Evolutionary conservation across 1,139 yeast genomes (phyloP).

Genomic region (Geotrichum klebahnii): DNA sequence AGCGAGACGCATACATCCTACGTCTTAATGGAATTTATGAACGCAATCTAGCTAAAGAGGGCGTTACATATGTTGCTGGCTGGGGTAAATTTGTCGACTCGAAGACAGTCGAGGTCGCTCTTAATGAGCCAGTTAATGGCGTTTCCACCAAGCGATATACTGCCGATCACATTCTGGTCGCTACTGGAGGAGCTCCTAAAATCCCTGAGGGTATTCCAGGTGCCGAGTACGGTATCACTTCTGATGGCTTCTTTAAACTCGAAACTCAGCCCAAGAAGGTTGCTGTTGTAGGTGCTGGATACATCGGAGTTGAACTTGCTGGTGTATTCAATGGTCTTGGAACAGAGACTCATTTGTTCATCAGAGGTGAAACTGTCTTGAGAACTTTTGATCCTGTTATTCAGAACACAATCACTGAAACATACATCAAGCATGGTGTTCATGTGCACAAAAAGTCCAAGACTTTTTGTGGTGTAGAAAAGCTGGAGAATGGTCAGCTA

Average conservation of each 20-base stretch:
- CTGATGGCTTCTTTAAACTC: constrained; percentile 87
- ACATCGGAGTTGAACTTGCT: constrained; percentile 91
- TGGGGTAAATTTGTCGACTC: constrained; percentile 60
- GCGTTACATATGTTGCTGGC: constrained; percentile 85
- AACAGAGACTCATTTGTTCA: constrained; percentile 78
- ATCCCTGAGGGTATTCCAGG: constrained; percentile 72
- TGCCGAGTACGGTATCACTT: constrained; percentile 74
- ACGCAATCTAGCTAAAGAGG: constrained; percentile 78
- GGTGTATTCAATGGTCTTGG: constrained; percentile 91
- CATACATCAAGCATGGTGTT: constrained; percentile 75
- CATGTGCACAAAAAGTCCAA: constrained; percentile 65
- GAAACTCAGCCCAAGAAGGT: constrained; percentile 82
- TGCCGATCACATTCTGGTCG: constrained; percentile 79
- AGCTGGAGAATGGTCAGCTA: constrained; percentile 56
- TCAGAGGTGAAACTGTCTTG: constrained; percentile 86
- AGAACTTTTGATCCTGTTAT: constrained; percentile 82
- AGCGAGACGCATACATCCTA: constrained; percentile 85
- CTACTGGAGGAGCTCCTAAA: constrained; percentile 88
- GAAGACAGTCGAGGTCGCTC: constrained; percentile 71
- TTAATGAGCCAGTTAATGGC: constrained; percentile 33
- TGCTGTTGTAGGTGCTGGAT: constrained; percentile 96
- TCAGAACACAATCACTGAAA: constrained; percentile 71
- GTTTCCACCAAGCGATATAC: constrained; percentile 56
- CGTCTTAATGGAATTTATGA: constrained; percentile 92
- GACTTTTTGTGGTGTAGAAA: constrained; percentile 56